Conservation (phyloP, 495 filamentous ascomycete species). For the Xylaria grammica region DNA sequence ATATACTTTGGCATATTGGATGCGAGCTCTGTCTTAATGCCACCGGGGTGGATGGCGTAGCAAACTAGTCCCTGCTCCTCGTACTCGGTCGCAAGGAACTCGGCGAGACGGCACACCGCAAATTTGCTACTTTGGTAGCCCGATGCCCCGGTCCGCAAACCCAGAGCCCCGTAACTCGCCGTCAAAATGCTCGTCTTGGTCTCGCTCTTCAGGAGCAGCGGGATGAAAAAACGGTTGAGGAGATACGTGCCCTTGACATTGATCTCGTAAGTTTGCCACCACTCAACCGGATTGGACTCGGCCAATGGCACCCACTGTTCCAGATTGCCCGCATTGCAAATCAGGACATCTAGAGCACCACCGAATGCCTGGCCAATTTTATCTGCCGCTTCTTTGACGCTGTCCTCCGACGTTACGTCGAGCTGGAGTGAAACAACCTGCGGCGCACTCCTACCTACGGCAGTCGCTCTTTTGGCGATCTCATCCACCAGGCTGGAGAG, state of each 20-base stretch:
- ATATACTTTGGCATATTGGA: constrained; percentile 31
- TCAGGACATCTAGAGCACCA: constrained; percentile 46
- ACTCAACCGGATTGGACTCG: constrained; percentile 40
- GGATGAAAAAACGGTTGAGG: constrained; percentile 47
- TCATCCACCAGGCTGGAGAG: constrained; percentile 41
- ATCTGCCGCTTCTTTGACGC: constrained; percentile 41
- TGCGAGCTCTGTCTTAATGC: constrained; percentile 47
- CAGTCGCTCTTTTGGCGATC: constrained; percentile 36
- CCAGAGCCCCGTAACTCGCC: constrained; percentile 40
- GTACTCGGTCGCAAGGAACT: constrained; percentile 52
- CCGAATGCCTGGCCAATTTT: constrained; percentile 37
- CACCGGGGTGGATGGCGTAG: constrained; percentile 52
- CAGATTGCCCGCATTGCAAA: constrained; percentile 52
- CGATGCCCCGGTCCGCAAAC: constrained; percentile 30
- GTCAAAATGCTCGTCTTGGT: constrained; percentile 43
- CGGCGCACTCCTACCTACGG: constrained; percentile 42
- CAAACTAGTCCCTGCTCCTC: constrained; percentile 45
- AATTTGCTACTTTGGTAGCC: constrained; percentile 51
- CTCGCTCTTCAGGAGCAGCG: constrained; percentile 44
- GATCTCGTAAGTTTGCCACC: constrained; percentile 49
- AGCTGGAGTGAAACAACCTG: constrained; percentile 45
- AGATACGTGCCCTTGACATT: constrained; percentile 53
- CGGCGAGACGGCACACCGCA: constrained; percentile 46
- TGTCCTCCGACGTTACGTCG: constrained; percentile 48
- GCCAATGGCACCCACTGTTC: constrained; percentile 38